These are phyloP conservation scores for Solanum chmielewskii DNA, from an alignment of 257 asterid species.

Conservation along the genomic window DNA sequence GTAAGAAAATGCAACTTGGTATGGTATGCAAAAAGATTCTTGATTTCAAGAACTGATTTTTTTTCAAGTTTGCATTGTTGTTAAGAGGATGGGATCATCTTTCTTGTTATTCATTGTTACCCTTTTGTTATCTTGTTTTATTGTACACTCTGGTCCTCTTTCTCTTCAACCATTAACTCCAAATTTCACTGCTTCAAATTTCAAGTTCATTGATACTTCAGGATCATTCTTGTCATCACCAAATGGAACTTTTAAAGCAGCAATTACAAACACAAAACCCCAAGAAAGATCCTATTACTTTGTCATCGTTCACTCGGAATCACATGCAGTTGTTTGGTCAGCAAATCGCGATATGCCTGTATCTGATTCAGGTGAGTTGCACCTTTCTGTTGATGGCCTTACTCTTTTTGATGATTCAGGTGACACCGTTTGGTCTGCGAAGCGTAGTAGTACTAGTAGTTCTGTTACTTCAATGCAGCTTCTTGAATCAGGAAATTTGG, in stretches of 20 bases:
- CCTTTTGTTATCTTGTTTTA: not conserved
- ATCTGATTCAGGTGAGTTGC: constrained; percentile 27
- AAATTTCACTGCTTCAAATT: constrained; percentile 37
- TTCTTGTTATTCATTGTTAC: not conserved
- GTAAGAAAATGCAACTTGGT: not conserved
- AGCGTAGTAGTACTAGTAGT: not conserved
- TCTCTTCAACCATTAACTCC: constrained; percentile 14
- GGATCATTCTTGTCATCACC: constrained; percentile 51
- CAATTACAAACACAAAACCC: constrained; percentile 31
- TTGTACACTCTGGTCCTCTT: not conserved
- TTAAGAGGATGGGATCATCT: not conserved
- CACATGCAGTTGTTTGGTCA: constrained; percentile 51
- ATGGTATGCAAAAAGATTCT: not conserved
- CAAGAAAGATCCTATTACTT: constrained; percentile 38
- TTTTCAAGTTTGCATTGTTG: not conserved
- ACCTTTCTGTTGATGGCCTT: constrained; percentile 28
- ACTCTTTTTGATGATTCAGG: constrained; percentile 21
- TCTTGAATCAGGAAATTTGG: constrained; percentile 50
- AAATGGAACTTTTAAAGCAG: constrained; percentile 44
- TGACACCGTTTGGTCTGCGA: constrained; percentile 42
- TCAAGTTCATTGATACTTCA: constrained; percentile 11
- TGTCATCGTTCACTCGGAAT: constrained; percentile 42
- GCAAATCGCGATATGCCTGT: constrained; percentile 56
- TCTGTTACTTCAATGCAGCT: constrained; percentile 27
- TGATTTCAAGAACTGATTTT: not conserved